Evolutionary conservation across 805 yeast species (phyloP).

Genomic region (Cyberlindnera petersonii): DNA sequence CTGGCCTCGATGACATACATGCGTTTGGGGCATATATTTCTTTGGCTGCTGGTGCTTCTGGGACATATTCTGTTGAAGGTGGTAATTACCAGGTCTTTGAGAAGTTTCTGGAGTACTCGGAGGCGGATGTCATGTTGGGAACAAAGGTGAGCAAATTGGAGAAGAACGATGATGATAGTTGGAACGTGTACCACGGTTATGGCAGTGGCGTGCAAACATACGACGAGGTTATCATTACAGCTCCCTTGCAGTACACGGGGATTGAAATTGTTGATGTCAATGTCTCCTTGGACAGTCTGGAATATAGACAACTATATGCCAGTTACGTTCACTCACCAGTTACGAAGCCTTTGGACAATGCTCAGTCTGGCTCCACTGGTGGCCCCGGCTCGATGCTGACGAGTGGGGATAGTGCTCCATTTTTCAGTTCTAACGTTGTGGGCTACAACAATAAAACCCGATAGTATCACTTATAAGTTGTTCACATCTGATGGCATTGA

Average conservation of each 20-base stretch:
- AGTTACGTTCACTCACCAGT: slow-evolving; percentile 31
- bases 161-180: slow-evolving; percentile 3
- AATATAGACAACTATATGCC: slow-evolving; percentile 38
- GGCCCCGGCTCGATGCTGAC: slow-evolving; percentile 30
- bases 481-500: slow-evolving; percentile 32
- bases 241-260: slow-evolving; percentile 35
- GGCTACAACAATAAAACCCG: slow-evolving; percentile 26
- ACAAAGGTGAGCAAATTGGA: slow-evolving; percentile 29
- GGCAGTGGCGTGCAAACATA: slow-evolving; percentile 28
- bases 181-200: too few species aligned
- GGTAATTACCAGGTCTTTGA: slow-evolving; percentile 45
- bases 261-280: slow-evolving; percentile 20
- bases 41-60: slow-evolving; percentile 35
- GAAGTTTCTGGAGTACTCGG: slow-evolving; percentile 33
- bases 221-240: slow-evolving; percentile 43
- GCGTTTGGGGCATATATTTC: slow-evolving; percentile 39
- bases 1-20: slow-evolving; percentile 39
- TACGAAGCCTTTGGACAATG: slow-evolving; percentile 21
- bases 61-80: slow-evolving; percentile 36
- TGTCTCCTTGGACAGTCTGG: slow-evolving; percentile 23
- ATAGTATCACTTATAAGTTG: slow-evolving; percentile 39
- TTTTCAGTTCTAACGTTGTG: slow-evolving; percentile 34
- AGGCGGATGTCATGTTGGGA: slow-evolving; percentile 30
- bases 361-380: slow-evolving; percentile 16
- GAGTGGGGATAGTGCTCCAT: slow-evolving; percentile 25